Percentiles rank a stretch among this genome's conserved stretches.
Evolutionary conservation across 2,329 filamentous ascomycete species (phyloP).

Genomic region (Moelleriella libera): DNA sequence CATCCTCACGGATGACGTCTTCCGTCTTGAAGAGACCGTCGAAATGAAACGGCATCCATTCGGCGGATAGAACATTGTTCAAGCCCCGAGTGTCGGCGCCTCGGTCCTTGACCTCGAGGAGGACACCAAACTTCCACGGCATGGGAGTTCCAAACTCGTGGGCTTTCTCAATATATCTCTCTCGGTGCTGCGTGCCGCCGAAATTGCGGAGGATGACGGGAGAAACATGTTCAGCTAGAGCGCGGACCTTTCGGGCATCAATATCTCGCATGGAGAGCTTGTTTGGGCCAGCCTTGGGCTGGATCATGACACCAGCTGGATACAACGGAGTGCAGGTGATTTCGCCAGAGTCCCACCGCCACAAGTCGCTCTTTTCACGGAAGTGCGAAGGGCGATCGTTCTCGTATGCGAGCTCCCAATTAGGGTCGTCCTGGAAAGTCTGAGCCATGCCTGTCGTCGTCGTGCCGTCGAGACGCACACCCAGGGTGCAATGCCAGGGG

Average conservation of each 20-base stretch:
- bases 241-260: background rate
- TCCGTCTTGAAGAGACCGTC: slow-evolving; percentile 21
- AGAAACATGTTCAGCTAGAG: background rate
- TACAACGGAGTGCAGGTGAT: background rate
- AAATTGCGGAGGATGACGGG: background rate
- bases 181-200: background rate
- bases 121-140: slow-evolving; percentile 37
- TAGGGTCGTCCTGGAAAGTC: slow-evolving; percentile 9
- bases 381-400: slow-evolving; percentile 7
- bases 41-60: slow-evolving; percentile 44
- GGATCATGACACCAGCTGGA: background rate
- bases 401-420: slow-evolving; percentile 9
- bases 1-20: background rate
- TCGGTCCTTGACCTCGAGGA: slow-evolving; percentile 35
- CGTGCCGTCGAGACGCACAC: slow-evolving; percentile 7
- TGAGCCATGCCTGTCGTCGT: slow-evolving; percentile 9
- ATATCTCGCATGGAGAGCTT: background rate
- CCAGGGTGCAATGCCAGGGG: slow-evolving; percentile 17
- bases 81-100: slow-evolving; percentile 25
- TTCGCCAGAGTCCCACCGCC: background rate
- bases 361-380: background rate
- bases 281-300: background rate
- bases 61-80: slow-evolving; percentile 38
- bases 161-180: background rate
- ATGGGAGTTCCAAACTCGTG: slow-evolving; percentile 15